Base-by-base conservation (phyloP, 495 filamentous ascomycete genomes). In the Neurospora sp. region DNA sequence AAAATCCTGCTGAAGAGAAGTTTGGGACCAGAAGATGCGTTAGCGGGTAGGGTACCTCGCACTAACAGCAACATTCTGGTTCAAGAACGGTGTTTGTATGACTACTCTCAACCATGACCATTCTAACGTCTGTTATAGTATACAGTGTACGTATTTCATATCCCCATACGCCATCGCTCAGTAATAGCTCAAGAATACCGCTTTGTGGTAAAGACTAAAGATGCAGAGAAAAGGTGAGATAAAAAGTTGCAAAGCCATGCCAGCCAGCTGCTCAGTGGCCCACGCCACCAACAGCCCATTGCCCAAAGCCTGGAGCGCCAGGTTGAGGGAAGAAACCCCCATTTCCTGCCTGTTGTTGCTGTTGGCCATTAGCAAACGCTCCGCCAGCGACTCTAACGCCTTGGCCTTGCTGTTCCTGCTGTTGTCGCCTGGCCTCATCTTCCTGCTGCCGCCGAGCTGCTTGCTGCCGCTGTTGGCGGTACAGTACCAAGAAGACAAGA, bases 401-500 rank as follows among this genome's bases (percentile, higher is more conserved):
- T 66, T 70, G 41, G 31, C 66, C 75, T 12, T 75, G 76, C 60
- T 76, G 77, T 35, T 74, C 78, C 69, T 72, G 76, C 74, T 74
- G 81, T 49, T 79, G 80, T 71, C 73, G 77, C 76, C 77, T 81
- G 76, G 72, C 80, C 71, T 76, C 80, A 72, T 82, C 81, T 72
- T 83, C 82, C 77, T 83, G 79, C 27, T 78, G 77, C 35, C 82
- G 78, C 70, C 78, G 80, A 71, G 83, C 82, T 72, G 82, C 83
- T 74, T 89, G 87, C 74, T 93, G 91, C 37, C 92, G 85, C 77
- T 95, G 91, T 72, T 93, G 90, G 39, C 96, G 86, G 79, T 96
- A 94, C 78, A 92, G 95, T 35, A 98, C 87, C 72, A 98, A 82
- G 70, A 93, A 89, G 1, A 92, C 87, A 39, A 98, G 85, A 1